phyloP scores from a whole-genome alignment of 202 grass and related monocot species.

The Hordeum pubiflorum region DNA sequence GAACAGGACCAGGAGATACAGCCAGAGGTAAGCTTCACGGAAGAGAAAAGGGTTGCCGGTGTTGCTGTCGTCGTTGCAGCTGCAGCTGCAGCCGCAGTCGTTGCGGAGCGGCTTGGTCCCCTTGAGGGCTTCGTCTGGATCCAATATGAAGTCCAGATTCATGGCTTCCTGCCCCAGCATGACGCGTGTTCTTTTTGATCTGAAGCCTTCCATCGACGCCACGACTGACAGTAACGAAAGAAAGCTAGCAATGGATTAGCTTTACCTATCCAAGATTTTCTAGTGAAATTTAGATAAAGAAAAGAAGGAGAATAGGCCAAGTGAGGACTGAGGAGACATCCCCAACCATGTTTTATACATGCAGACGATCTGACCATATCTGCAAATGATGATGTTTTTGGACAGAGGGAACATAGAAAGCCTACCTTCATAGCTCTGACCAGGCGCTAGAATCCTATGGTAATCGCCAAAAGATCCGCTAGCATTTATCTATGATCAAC shows the following conservation, averaged over 20 bases:
- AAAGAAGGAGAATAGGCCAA: background rate
- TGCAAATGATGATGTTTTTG: conserved; percentile 8
- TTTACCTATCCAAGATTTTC: background rate
- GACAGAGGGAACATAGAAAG: background rate
- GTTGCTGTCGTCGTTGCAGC: background rate
- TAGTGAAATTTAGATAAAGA: background rate
- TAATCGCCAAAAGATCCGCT: conserved; percentile 66
- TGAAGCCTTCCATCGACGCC: conserved; percentile 65
- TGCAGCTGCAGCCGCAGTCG: conserved; percentile 27
- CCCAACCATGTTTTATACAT: background rate
- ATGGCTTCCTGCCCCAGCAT: conserved; percentile 34
- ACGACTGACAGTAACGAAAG: conserved; percentile 29
- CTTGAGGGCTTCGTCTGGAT: conserved; percentile 16
- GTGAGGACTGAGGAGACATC: background rate
- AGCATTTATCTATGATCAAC: conserved; percentile 50
- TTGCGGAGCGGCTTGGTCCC: background rate
- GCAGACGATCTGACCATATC: background rate
- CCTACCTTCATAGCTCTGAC: conserved; percentile 70
- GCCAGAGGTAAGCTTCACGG: conserved; percentile 33
- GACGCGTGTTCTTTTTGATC: conserved; percentile 53
- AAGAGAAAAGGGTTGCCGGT: conserved; percentile 24
- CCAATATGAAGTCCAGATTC: conserved; percentile 80
- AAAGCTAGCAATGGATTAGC: background rate
- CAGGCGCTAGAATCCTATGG: conserved; percentile 72
- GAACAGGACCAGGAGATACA: conserved; percentile 41